phyloP scores from a whole-genome alignment of 1,284 basidiomycete species.

The Puccinia novopanici region DNA sequence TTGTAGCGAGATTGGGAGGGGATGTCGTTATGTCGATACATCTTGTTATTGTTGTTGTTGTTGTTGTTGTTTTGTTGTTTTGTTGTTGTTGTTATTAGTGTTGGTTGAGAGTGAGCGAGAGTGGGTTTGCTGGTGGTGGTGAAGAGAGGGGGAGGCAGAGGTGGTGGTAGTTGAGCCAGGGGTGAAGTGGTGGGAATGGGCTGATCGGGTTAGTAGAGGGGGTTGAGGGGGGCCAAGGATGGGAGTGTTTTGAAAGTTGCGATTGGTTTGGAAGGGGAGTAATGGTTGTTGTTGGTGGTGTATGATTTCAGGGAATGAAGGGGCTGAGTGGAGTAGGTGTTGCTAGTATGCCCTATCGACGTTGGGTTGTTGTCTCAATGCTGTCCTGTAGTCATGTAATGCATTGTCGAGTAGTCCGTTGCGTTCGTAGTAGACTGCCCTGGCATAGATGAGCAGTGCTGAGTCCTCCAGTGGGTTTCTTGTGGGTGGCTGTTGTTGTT shows the following conservation, averaged over 20 bases:
- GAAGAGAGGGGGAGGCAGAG: background rate
- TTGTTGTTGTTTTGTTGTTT: background rate
- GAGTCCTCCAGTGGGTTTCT: too few relatives aligned
- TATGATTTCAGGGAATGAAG: too few relatives aligned
- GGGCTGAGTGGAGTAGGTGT: background rate
- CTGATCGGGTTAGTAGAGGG: background rate
- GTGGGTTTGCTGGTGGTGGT: background rate
- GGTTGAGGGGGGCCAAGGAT: conserved; percentile 15
- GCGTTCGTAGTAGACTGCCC: too few relatives aligned
- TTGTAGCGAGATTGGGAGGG: background rate
- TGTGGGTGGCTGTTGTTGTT: too few relatives aligned
- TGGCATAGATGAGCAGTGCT: too few relatives aligned
- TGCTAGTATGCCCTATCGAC: conserved; percentile 85
- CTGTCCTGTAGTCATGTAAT: too few relatives aligned
- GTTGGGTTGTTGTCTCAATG: conserved; percentile 69
- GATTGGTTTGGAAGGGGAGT: background rate
- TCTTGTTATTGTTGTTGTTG: background rate
- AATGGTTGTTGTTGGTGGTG: background rate
- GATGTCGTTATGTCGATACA: background rate
- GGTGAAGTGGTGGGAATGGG: background rate
- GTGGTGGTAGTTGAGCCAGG: background rate
- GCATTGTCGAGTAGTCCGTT: too few relatives aligned
- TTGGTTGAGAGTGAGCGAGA: background rate
- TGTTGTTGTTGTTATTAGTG: background rate
- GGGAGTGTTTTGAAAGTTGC: background rate